A percentile compares a stretch with the other conserved stretches of the same genome.
phyloP scores from a whole-genome alignment of 2,329 filamentous ascomycete species.

The Paecilomyces formosus region DNA sequence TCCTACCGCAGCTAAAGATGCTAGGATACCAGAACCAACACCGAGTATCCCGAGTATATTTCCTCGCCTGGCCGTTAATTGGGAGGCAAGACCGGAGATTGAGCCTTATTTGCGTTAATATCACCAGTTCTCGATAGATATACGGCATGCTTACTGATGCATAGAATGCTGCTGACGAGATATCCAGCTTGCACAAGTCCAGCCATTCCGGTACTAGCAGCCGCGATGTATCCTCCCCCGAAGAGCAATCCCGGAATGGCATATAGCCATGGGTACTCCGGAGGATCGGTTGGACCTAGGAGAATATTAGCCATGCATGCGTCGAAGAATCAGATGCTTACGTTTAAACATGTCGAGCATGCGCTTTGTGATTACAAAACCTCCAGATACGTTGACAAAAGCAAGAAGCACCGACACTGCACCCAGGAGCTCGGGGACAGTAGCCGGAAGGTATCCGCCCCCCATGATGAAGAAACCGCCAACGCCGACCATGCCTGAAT shows the following conservation, averaged over 20 bases:
- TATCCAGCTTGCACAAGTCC: conserved; percentile 84
- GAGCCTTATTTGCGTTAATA: conserved; percentile 39
- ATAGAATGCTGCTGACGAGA: conserved; percentile 73
- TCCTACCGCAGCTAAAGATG: conserved; percentile 72
- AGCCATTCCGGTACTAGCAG: conserved; percentile 71
- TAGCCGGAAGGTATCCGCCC: conserved; percentile 69
- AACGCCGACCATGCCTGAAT: conserved; percentile 70
- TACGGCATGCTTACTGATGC: conserved; percentile 52
- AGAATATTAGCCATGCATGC: conserved; percentile 8
- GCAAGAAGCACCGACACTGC: conserved; percentile 74
- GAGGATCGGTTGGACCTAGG: conserved; percentile 68
- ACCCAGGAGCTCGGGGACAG: conserved; percentile 70
- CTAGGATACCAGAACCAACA: conserved; percentile 73
- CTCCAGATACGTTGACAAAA: conserved; percentile 82
- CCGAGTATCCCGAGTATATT: conserved; percentile 83
- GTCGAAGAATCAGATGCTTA: conserved; percentile 21
- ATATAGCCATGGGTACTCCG: conserved; percentile 84
- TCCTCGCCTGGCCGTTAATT: conserved; percentile 73
- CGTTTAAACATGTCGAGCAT: conserved; percentile 91
- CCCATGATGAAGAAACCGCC: conserved; percentile 86
- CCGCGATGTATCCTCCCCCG: conserved; percentile 71
- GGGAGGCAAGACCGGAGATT: conserved; percentile 71
- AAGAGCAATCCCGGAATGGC: conserved; percentile 69
- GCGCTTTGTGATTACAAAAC: conserved; percentile 84
- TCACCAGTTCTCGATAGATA: not conserved